A percentile compares a stretch with the other conserved stretches of the same genome.
Conservation (phyloP, 371 early-diverging fungal genomes). For the Mucor mucedo region DNA sequence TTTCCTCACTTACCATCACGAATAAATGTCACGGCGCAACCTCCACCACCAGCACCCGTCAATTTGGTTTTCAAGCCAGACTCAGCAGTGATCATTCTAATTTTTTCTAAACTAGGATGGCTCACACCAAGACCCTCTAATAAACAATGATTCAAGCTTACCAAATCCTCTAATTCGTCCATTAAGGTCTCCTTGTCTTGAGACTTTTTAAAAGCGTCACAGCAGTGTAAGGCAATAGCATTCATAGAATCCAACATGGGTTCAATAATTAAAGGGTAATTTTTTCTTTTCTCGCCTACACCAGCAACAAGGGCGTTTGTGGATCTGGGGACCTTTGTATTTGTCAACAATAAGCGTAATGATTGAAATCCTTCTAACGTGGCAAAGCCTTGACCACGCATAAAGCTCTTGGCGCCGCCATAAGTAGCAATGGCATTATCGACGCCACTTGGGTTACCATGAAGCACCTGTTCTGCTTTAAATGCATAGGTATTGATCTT, state of each 20-base stretch:
- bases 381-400: constrained; percentile 54
- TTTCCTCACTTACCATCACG: constrained; percentile 59
- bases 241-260: constrained; percentile 82
- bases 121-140: constrained; percentile 80
- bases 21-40: constrained; percentile 88
- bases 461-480: constrained; percentile 90
- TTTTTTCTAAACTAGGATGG: constrained; percentile 81
- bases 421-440: constrained; percentile 90
- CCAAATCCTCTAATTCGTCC: constrained; percentile 61
- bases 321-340: constrained; percentile 89
- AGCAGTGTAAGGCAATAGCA: constrained; percentile 64
- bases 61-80: constrained; percentile 81
- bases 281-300: constrained; percentile 65
- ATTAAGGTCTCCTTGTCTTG: constrained; percentile 24
- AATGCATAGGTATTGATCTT: constrained; percentile 88
- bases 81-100: constrained; percentile 68
- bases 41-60: constrained; percentile 98
- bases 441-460: constrained; percentile 95
- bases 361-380: constrained; percentile 65
- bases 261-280: constrained; percentile 72
- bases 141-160: constrained; percentile 84
- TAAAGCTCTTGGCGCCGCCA: constrained; percentile 73
- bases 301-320: constrained; percentile 87
- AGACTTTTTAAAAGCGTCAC: constrained; percentile 36
- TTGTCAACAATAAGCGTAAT: constrained; percentile 78